These are phyloP conservation scores for Oryza glaberrima DNA, from an alignment of 176 grass and related monocot species.

Conservation along the genomic window DNA sequence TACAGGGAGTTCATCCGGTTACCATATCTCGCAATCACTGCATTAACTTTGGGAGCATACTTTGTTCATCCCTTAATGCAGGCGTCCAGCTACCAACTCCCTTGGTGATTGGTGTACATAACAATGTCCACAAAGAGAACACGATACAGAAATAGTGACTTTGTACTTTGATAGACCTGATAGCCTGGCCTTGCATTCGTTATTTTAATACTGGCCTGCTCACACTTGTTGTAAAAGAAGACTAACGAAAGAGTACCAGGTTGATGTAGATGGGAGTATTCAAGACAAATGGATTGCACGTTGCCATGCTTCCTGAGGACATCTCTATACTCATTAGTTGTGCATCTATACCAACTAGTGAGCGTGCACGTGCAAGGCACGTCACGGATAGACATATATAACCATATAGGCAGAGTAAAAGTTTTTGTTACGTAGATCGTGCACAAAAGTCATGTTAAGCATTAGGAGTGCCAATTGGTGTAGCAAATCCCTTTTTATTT, in stretches of 20 bases:
- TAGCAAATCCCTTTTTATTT: too few relatives aligned
- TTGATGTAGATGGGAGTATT: neutral
- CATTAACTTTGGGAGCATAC: slow-evolving; percentile 81
- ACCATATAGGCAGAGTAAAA: too few relatives aligned
- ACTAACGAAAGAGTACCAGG: neutral
- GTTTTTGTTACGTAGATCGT: too few relatives aligned
- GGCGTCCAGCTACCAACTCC: slow-evolving; percentile 87
- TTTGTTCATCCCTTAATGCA: slow-evolving; percentile 94
- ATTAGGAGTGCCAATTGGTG: too few relatives aligned
- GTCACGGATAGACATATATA: too few relatives aligned
- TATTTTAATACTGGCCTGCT: neutral
- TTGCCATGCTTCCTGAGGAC: neutral
- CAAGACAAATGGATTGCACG: neutral
- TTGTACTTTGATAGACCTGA: neutral
- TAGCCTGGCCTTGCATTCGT: neutral
- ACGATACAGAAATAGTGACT: slow-evolving; percentile 13
- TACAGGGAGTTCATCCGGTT: slow-evolving; percentile 91
- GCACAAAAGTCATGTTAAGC: too few relatives aligned
- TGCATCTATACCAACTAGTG: neutral
- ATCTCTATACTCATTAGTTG: neutral
- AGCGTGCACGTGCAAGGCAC: too few relatives aligned
- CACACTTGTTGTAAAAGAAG: neutral
- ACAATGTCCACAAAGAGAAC: neutral
- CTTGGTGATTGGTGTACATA: slow-evolving; percentile 62
- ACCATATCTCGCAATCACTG: slow-evolving; percentile 76